phyloP scores from a whole-genome alignment of 208 protist genomes.

The Wallacemonas collosoma region DNA sequence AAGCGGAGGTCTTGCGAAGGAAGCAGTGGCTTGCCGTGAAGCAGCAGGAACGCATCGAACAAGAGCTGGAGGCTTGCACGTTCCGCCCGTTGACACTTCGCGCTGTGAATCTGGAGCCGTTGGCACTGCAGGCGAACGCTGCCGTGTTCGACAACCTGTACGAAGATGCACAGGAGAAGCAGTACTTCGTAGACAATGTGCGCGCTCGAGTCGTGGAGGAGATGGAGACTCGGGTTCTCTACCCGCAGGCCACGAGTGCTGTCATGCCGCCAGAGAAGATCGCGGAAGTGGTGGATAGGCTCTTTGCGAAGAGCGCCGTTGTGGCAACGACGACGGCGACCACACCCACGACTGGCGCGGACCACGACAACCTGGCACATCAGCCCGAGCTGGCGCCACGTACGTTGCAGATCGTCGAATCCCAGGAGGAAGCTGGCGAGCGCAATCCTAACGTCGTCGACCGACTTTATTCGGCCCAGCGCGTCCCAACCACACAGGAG shows the following conservation, averaged over 20 bases:
- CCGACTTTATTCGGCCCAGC: constrained; percentile 21
- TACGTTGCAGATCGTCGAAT: constrained; percentile 63
- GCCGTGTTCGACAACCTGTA: constrained; percentile 69
- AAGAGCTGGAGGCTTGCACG: constrained; percentile 75
- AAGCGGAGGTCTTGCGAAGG: constrained; percentile 62
- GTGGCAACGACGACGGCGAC: constrained; percentile 8
- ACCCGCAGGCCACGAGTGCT: constrained; percentile 4
- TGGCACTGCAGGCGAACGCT: constrained; percentile 22
- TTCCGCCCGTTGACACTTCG: constrained; percentile 81
- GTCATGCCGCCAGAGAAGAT: constrained; percentile 36
- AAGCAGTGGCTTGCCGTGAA: constrained; percentile 67
- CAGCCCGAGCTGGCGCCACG: constrained; percentile 46
- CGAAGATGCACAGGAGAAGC: constrained; percentile 50
- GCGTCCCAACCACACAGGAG: constrained; percentile 14
- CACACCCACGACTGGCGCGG: background rate
- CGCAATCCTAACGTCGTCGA: constrained; percentile 54
- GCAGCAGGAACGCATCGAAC: constrained; percentile 53
- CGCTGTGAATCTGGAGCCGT: constrained; percentile 39
- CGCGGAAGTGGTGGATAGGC: constrained; percentile 60
- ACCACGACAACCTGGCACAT: constrained; percentile 1
- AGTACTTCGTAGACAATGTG: constrained; percentile 52
- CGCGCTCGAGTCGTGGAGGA: constrained; percentile 60
- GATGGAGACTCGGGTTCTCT: constrained; percentile 42
- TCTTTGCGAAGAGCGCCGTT: constrained; percentile 49
- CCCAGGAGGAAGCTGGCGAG: constrained; percentile 40